phyloP scores from a whole-genome alignment of 139 green algal species.

The Chlorella ohadii region DNA sequence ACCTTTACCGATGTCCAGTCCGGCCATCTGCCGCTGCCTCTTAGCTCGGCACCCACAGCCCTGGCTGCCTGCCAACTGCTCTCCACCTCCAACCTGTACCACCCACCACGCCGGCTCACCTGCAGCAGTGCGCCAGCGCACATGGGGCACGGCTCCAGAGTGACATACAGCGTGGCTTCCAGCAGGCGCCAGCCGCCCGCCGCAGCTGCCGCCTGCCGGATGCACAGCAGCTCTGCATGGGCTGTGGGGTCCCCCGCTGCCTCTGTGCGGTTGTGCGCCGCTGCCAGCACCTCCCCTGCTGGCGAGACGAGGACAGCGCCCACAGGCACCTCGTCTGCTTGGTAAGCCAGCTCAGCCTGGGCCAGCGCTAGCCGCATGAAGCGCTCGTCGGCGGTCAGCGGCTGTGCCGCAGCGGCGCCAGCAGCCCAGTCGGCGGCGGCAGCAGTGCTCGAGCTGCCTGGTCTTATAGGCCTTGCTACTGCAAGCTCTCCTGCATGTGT shows the following conservation, averaged over 20 bases:
- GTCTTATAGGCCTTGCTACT: background rate
- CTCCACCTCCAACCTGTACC: too few relatives aligned
- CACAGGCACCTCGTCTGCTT: conserved; percentile 82
- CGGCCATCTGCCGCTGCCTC: too few relatives aligned
- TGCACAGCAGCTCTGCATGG: conserved; percentile 89
- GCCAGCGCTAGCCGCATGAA: conserved; percentile 51
- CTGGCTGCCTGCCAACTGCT: too few relatives aligned
- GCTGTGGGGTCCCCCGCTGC: conserved; percentile 68
- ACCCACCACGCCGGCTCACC: background rate
- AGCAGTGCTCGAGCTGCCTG: background rate
- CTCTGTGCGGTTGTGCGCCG: conserved; percentile 72
- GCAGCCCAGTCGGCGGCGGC: background rate
- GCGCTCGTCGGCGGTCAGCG: conserved; percentile 4
- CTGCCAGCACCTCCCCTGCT: conserved; percentile 54
- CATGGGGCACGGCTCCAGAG: conserved; percentile 96
- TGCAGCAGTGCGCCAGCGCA: conserved; percentile 90
- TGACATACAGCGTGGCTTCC: conserved; percentile 90
- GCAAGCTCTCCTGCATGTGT: background rate
- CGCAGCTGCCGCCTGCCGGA: conserved; percentile 58
- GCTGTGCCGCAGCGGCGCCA: background rate
- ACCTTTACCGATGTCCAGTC: too few relatives aligned
- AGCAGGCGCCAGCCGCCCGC: conserved; percentile 72
- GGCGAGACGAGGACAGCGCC: conserved; percentile 79
- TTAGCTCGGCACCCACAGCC: too few relatives aligned
- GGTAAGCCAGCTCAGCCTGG: conserved; percentile 33